phyloP scores from a whole-genome alignment of 1,284 basidiomycete species.

The Anthracocystis walkeri region DNA sequence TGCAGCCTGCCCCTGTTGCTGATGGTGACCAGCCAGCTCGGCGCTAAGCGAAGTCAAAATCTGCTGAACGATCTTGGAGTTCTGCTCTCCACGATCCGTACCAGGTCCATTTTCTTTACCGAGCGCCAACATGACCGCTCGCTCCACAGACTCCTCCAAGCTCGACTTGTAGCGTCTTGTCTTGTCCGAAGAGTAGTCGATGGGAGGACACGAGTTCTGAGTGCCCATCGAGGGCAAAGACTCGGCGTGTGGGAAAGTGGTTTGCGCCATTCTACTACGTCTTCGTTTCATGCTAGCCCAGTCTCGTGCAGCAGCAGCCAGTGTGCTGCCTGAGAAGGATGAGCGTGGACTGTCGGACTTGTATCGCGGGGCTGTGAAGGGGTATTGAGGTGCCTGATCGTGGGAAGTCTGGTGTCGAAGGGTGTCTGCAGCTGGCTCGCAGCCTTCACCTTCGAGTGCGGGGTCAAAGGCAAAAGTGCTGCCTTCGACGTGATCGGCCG shows the following conservation, averaged over 20 bases:
- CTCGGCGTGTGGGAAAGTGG: slow-evolving; percentile 12
- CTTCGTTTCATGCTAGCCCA: slow-evolving; percentile 44
- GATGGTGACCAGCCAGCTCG: slow-evolving; percentile 18
- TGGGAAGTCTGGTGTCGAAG: neutral
- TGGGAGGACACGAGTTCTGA: too few relatives aligned
- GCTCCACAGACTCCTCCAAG: slow-evolving; percentile 36
- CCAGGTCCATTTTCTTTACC: slow-evolving; percentile 16
- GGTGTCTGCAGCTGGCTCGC: neutral
- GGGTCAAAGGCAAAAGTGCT: slow-evolving; percentile 32
- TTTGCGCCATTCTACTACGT: slow-evolving; percentile 8
- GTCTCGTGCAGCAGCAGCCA: slow-evolving; percentile 47
- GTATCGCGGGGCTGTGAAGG: slow-evolving; percentile 5
- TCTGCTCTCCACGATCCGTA: slow-evolving; percentile 19
- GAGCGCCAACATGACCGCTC: slow-evolving; percentile 33
- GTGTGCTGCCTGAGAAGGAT: slow-evolving; percentile 46
- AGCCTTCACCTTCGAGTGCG: slow-evolving; percentile 30
- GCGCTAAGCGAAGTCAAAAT: slow-evolving; percentile 28
- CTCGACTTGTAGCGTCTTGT: neutral
- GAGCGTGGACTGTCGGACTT: slow-evolving; percentile 24
- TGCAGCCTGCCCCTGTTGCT: neutral
- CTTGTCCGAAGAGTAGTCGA: neutral
- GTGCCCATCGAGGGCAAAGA: neutral
- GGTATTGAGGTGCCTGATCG: neutral
- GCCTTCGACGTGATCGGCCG: neutral
- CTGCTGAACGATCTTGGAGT: slow-evolving; percentile 31